Base-by-base conservation (phyloP, 2,329 filamentous ascomycete species). In the Monilinia vaccinii-corymbosi region DNA sequence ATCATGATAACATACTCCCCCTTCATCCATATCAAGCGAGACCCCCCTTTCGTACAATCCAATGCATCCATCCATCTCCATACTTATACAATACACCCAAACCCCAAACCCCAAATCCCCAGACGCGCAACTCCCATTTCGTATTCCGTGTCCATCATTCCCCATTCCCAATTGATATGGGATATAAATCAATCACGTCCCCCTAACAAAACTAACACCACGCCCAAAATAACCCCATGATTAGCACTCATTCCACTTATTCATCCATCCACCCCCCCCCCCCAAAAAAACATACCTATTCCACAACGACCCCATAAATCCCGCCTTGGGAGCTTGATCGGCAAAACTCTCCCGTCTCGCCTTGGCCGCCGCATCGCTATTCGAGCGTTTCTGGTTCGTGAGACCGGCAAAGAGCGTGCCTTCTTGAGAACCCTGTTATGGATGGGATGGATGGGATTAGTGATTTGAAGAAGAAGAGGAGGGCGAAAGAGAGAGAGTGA, bases 301-400 rank as follows among this genome's bases (percentile, higher is more conserved):
- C 70, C 70, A 72, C 67, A 71, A 66, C 61, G 67, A 66, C 0
- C 70, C 70, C 46, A 72, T 51, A 51, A 76, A 69, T 0, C 75
- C 75, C 0, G 69, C 67, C 32, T 70, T 65, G 10, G 72, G 68
- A 56, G 69, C 67, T 71, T 78, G 75, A n/a, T 79, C 77, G 55
- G 71, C 71, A 69, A 75, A 79, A 62, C 74, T 77, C 25, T 72
- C 67, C 38, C 75, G 68, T 49, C 77, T 70, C 2, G 70, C 71
- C 8, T 68, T 64, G 45, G 73, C 66, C 2, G 65, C 64, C 0
- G 72, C 69, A 64, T 78, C 75, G 11, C 58, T 60, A 1, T 69
- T 71, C 44, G 73, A 73, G 13, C 77, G 73, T 64, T 79, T 79
- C 68, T 77, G 76, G 32, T 70, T 72, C 6, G 73, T 72, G 62